Percentiles rank a stretch among this genome's conserved stretches.
Evolutionary conservation across 371 early-diverging fungal species (phyloP).

Genomic region (Mucor piriformis): DNA sequence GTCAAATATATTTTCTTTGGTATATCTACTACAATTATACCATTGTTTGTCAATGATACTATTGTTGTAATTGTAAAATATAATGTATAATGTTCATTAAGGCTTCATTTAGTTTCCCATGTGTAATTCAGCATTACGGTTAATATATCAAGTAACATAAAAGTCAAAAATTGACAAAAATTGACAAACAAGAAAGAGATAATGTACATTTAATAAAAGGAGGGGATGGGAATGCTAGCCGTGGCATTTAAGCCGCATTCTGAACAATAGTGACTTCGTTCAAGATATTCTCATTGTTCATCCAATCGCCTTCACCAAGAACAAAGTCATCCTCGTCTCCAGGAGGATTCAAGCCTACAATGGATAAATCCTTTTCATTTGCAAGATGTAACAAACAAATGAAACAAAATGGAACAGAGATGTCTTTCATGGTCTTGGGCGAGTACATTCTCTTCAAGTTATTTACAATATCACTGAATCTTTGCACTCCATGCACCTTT

Average conservation of each 20-base stretch:
- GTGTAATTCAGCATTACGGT: too few relatives aligned
- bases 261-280: constrained; percentile 43
- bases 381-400: constrained; percentile 96
- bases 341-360: constrained; percentile 13
- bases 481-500: constrained; percentile 56
- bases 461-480: constrained; percentile 75
- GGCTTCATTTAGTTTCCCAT: too few relatives aligned
- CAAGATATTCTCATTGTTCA: constrained; percentile 33
- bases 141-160: too few relatives aligned
- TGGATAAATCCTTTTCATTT: constrained; percentile 83
- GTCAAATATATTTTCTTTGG: too few relatives aligned
- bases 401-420: constrained; percentile 95
- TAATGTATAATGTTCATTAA: too few relatives aligned
- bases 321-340: constrained; percentile 43
- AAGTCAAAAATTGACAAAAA: too few relatives aligned
- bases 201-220: background rate
- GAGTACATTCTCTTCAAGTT: constrained; percentile 74
- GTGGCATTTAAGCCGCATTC: constrained; percentile 1
- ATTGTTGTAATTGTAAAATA: too few relatives aligned
- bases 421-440: constrained; percentile 79
- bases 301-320: constrained; percentile 35
- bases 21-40: too few relatives aligned
- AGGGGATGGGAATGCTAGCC: background rate
- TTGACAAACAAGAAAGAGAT: too few relatives aligned
- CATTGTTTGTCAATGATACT: too few relatives aligned